Evolutionary conservation across 192 early-diverging fungal genomes (phyloP), one percentile per base, ranked within the genome.

Genomic region (Chytriomyces confervae): DNA sequence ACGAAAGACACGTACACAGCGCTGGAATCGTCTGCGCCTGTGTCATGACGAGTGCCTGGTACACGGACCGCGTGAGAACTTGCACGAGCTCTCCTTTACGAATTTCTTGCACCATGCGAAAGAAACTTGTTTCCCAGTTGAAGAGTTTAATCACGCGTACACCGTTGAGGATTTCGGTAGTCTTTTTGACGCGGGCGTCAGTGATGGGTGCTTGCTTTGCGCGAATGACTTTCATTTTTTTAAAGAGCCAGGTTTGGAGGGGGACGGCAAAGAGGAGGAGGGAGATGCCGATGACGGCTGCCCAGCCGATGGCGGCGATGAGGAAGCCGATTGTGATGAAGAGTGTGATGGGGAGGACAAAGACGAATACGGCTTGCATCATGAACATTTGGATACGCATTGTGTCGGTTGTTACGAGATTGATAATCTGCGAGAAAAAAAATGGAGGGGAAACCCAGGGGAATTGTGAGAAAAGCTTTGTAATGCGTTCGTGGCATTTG

Each of bases 91-190:
- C 92, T 50, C 85, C 79, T n/a, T 66, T 53, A 8, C 92, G 77
- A 13, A 93, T 87, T 9, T 79, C 78, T n/a, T 69, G 65, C 46
- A 93, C 86, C 48, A 89, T 88, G 20, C 89, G 82, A 53, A 77
- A 69, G 73, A 93, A 93, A n/a, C 87, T 87, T 2, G 80, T 69
- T 64, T 93, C 92, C 92, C 92, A 93, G 9, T 90, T 86, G 77
- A 93, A 93, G 69, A 93, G 90, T 76, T 93, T 93, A 75, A 93
- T 90, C 24, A 93, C 80, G 74, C 92, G 93, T 72, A 93, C 90
- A 20, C 91, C 91, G 5, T 91, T 93, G 61, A 93, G 77, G 48
- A 91, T 84, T 78, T 93, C 92, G 0, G 90, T 91, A 86, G 93
- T 93, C 60, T 93, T 79, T 73, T 91, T 91, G 36, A 93, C 90